phyloP scores from a whole-genome alignment of 345 rosid genomes.

The Anacardium occidentale region DNA sequence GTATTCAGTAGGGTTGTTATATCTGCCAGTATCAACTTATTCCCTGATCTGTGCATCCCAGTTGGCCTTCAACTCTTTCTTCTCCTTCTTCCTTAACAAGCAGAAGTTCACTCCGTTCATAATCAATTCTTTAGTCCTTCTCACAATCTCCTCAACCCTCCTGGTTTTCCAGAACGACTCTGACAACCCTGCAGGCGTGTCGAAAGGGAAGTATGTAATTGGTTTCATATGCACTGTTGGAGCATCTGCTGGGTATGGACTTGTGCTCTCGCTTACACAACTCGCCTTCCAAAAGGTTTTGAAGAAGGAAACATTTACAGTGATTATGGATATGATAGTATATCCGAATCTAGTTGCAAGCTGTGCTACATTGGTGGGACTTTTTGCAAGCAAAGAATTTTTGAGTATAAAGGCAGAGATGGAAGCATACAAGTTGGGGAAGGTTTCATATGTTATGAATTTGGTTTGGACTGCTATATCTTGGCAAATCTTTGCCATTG shows the following conservation, averaged over 20 bases:
- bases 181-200: background rate
- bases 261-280: constrained; percentile 44
- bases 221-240: constrained; percentile 44
- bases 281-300: constrained; percentile 33
- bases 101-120: constrained; percentile 41
- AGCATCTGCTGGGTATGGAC: constrained; percentile 48
- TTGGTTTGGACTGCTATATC: constrained; percentile 37
- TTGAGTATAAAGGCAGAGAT: constrained; percentile 39
- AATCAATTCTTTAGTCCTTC: constrained; percentile 37
- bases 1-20: constrained; percentile 34
- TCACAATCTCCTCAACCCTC: constrained; percentile 42
- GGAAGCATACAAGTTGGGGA: constrained; percentile 47
- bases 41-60: constrained; percentile 39
- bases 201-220: constrained; percentile 19
- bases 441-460: constrained; percentile 38
- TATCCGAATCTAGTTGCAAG: constrained; percentile 28
- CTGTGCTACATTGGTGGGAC: constrained; percentile 35
- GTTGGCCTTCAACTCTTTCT: constrained; percentile 44
- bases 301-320: constrained; percentile 27
- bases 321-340: constrained; percentile 33
- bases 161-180: constrained; percentile 32
- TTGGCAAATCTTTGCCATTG: constrained; percentile 46
- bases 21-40: constrained; percentile 43
- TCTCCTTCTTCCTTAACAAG: constrained; percentile 45
- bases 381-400: constrained; percentile 62